A percentile compares a stretch with the other conserved stretches of the same genome.
Conservation (phyloP, 345 rosid species). For the Rhodomyrtus tomentosa region DNA sequence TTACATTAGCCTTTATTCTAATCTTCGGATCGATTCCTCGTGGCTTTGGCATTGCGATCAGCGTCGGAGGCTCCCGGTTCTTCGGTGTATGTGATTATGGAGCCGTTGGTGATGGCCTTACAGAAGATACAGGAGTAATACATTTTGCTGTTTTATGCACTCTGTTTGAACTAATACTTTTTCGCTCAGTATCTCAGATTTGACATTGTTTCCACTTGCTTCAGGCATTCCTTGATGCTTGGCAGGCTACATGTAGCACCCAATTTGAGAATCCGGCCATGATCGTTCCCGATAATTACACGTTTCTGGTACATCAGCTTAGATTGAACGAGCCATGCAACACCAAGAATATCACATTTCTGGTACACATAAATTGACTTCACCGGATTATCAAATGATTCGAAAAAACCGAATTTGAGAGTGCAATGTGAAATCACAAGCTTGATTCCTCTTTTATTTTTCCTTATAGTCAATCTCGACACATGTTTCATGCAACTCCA, state of each 20-base stretch:
- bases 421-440: background rate
- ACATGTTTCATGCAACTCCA: background rate
- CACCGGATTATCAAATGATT: background rate
- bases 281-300: constrained; percentile 6
- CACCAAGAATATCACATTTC: constrained; percentile 10
- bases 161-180: background rate
- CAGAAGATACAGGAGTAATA: constrained; percentile 11
- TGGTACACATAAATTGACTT: background rate
- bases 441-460: background rate
- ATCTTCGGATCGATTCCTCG: background rate
- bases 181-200: background rate
- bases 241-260: constrained; percentile 15
- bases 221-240: constrained; percentile 27
- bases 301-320: constrained; percentile 18
- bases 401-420: background rate
- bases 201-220: background rate
- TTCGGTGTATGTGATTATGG: constrained; percentile 14
- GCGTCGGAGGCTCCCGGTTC: background rate
- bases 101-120: constrained; percentile 14
- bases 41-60: background rate
- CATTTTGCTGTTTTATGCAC: background rate
- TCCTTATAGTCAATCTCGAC: background rate
- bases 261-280: background rate
- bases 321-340: constrained; percentile 19
- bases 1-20: background rate